Base-by-base conservation (phyloP, 2,329 filamentous ascomycete genomes). In the Apiospora kogelbergensis region DNA sequence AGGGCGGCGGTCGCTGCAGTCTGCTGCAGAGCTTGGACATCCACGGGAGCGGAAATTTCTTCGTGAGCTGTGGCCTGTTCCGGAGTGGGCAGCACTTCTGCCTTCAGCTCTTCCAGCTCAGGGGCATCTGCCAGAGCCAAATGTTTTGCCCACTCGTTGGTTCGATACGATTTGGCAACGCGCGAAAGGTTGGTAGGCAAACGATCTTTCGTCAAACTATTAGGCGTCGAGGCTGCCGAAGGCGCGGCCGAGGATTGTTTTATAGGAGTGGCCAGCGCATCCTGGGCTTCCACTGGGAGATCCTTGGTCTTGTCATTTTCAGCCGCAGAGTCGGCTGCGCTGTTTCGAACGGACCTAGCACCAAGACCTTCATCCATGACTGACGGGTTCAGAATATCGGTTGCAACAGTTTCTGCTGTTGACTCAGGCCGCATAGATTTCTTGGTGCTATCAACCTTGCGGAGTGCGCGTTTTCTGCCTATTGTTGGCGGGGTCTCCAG, bases 91-190 rank as follows among this genome's bases (percentile, higher is more conserved):
- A 80, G 70, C 73, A 85, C 78, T 71, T 85, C 76, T 4, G 88
- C 76, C 30, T 86, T 83, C 15, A 92, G 78, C 1, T 89, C 86
- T 9, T 93, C 90, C 0, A 86, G 79, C 64, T 90, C 87, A 1
- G 94, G 94, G 6, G 83, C 82, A 20, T 98, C 95, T 7, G 95
- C 94, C 53, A 87, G 83, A 71, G 90, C 89, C 13, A 97, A 84
- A 78, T 97, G 94, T 78, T 97, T 98, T 0, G 94, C 94, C 95
- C 95, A 98, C 81, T 98, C 95, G 72, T 97, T 97, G 1, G 94
- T 98, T 69, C 95, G 89, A 77, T 96, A 97, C 0, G 92, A 93
- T 78, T 93, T 84, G 1, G 94, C 91, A 10, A 97, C 88, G 70
- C 89, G 91, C 1, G 94, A 96, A 42, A 94, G 80, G 15, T 89